A percentile compares a stretch with the other conserved stretches of the same genome.
These are phyloP conservation scores for Biscogniauxia mediterranea DNA, from an alignment of 2,329 filamentous ascomycete species.

Conservation along the genomic window DNA sequence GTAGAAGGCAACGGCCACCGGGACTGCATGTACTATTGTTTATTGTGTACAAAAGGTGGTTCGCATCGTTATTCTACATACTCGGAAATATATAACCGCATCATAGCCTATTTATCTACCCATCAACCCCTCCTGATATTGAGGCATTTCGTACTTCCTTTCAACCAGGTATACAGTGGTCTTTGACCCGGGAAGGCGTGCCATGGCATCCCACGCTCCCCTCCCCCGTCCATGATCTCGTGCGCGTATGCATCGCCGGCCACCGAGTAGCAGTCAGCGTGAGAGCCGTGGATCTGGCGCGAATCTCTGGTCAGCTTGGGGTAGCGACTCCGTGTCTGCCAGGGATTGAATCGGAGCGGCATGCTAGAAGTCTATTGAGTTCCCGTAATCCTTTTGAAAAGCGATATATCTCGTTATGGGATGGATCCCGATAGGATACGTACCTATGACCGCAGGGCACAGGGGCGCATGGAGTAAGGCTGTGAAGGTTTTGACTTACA, in stretches of 20 bases:
- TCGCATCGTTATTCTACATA: too few relatives aligned
- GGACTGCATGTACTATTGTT: too few relatives aligned
- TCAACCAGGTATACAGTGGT: conserved; percentile 9
- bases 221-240: conserved; percentile 13
- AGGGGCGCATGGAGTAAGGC: background rate
- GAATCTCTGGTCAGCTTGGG: background rate
- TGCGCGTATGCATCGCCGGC: conserved; percentile 20
- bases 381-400: background rate
- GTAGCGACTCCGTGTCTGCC: conserved; percentile 4
- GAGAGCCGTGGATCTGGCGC: background rate
- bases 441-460: background rate
- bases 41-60: too few relatives aligned
- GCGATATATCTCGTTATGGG: background rate
- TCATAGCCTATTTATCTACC: too few relatives aligned
- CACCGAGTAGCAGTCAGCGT: conserved; percentile 11
- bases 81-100: too few relatives aligned
- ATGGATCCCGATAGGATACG: too few relatives aligned
- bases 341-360: background rate
- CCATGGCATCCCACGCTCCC: conserved; percentile 5
- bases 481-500: background rate
- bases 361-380: background rate
- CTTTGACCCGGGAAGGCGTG: background rate
- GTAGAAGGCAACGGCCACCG: too few relatives aligned
- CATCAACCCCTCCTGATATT: too few relatives aligned
- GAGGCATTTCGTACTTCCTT: background rate